Percentiles rank a stretch among this genome's conserved stretches.
Evolutionary conservation across 768 basidiomycete genomes (phyloP).

Genomic region (Tricholoma matsutake): DNA sequence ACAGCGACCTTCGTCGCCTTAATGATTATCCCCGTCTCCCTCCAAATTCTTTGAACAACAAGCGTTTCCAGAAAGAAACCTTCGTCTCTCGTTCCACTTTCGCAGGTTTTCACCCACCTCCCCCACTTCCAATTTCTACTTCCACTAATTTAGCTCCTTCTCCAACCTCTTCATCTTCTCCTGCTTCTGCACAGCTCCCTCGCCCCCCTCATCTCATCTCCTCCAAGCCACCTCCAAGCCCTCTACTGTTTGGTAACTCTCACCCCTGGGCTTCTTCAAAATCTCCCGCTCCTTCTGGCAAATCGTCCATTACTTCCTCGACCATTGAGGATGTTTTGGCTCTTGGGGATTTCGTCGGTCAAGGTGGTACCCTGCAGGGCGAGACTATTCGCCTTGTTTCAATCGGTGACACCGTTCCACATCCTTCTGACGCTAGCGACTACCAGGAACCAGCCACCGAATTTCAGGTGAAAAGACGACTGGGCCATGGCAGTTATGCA

Average conservation of each 20-base stretch:
- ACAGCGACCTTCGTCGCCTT: constrained; percentile 37
- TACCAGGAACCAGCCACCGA: constrained; percentile 52
- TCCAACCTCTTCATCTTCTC: constrained; percentile 34
- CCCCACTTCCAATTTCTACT: constrained; percentile 22
- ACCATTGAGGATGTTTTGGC: constrained; percentile 59
- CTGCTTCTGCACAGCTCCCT: constrained; percentile 32
- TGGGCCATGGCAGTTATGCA: constrained; percentile 90
- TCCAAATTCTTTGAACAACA: constrained; percentile 26
- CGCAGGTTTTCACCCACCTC: constrained; percentile 21
- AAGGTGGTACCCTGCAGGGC: constrained; percentile 63
- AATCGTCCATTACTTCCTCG: constrained; percentile 37
- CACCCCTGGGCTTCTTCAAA: constrained; percentile 23
- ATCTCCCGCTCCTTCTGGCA: constrained; percentile 27
- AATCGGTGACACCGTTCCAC: constrained; percentile 32
- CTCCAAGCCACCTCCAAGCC: constrained; percentile 23
- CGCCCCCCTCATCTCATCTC: constrained; percentile 35
- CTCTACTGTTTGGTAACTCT: constrained; percentile 25
- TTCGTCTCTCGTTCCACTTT: constrained; percentile 27
- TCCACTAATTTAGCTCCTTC: constrained; percentile 34
- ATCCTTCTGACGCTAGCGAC: constrained; percentile 28
- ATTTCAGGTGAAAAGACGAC: constrained; percentile 81
- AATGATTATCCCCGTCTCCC: constrained; percentile 35
- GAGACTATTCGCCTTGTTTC: constrained; percentile 62
- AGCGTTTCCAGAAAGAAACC: constrained; percentile 39
- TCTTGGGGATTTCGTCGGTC: constrained; percentile 72